Evolutionary conservation across 164 flowering plant species (phyloP), one percentile per base, ranked within the genome.

Genomic region (grape (Vitis vinifera)): DNA sequence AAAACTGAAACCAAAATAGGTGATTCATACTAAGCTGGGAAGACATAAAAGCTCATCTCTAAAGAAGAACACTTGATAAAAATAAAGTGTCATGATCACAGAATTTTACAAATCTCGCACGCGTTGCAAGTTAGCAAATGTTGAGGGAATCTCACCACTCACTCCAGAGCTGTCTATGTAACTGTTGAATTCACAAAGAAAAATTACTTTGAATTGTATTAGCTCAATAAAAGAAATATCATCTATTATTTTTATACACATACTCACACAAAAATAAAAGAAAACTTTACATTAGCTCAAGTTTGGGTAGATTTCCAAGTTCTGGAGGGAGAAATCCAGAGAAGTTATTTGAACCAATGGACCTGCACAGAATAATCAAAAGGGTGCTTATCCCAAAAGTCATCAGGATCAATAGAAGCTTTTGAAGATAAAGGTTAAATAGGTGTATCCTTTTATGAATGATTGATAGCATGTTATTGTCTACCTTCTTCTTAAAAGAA

Each of bases 261-360:
- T 6, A 31, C 44, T 31, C 7, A 31, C 6, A 31, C 44, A 31
- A 31, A 31, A 31, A 17, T 53, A 3, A 8, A 4, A 13, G 23
- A 9, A 57, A n/a, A 59, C 55, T 86, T 71, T 76, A 85, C 88
- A 83, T n/a, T 68, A 77, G 67, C 66, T 79, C 71, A 15, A 87
- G 73, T 6, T 63, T 77, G 53, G 56, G 67, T 49, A 86, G 67
- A 31, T 79, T 81, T 19, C 90, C 88, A 51, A 86, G 77, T 70
- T 82, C 83, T 13, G 77, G 68, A 61, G 90, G 90, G 23, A 86
- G 78, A 55, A 83, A 37, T 29, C 90, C 90, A 12, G 81, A 71
- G 82, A 86, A 86, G 67, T 83, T 78, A 64, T 87, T 87, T 31
- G 71, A 51, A 13, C 82, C 76, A 63, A 84, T 48, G 10, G 69